These are phyloP conservation scores for Rhizopus stolonifer DNA, from an alignment of 371 early-diverging fungal species.

Conservation along the genomic window DNA sequence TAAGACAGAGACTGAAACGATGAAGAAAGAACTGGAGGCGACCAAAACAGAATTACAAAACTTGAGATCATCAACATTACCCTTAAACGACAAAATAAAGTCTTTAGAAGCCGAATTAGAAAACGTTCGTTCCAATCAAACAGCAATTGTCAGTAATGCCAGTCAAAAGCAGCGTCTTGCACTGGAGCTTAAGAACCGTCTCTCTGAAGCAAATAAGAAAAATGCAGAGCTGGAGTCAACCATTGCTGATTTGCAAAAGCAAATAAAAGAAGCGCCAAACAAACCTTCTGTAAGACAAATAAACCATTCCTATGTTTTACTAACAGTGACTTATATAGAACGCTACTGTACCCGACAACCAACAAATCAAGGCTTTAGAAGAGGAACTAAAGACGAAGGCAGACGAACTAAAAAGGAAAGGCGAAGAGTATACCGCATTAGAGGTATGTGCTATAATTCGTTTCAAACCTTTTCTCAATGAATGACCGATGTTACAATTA, in stretches of 20 bases:
- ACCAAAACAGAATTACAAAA: conserved; percentile 9
- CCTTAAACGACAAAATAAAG: conserved; percentile 5
- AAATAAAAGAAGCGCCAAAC: background rate
- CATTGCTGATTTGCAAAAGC: background rate
- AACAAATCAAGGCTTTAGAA: conserved; percentile 10
- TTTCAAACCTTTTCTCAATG: no score
- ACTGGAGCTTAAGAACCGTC: conserved; percentile 16
- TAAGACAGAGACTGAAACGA: conserved; percentile 8
- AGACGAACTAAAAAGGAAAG: conserved; percentile 8
- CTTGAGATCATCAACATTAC: background rate
- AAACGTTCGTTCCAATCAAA: background rate
- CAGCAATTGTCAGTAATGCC: background rate
- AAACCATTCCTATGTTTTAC: no score
- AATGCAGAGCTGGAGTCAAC: conserved; percentile 11
- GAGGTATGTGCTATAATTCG: conserved; percentile 7
- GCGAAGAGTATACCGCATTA: conserved; percentile 7
- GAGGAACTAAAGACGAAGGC: conserved; percentile 8
- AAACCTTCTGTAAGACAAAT: background rate
- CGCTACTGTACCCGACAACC: conserved; percentile 1
- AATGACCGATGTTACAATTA: background rate
- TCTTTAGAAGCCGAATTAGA: conserved; percentile 4
- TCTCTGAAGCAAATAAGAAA: background rate
- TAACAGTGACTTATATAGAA: background rate
- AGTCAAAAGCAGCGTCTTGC: conserved; percentile 23
- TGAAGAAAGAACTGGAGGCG: conserved; percentile 4